phyloP scores from a whole-genome alignment of 805 yeast genomes.

The Candida awuae region DNA sequence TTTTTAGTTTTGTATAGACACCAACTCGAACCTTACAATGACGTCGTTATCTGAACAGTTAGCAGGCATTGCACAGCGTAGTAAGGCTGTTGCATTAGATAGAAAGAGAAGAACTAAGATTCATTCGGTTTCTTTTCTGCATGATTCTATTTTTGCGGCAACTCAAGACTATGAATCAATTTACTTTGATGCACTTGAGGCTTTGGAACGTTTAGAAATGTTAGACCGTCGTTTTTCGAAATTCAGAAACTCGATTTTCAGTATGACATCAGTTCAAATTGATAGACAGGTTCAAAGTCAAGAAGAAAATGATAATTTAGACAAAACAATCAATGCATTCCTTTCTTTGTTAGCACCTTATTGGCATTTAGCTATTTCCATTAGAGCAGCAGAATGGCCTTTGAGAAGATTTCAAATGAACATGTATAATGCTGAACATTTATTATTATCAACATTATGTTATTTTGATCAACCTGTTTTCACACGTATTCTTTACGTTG shows the following conservation, averaged over 20 bases:
- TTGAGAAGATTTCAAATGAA: conserved; percentile 86
- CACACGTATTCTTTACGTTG: conserved; percentile 63
- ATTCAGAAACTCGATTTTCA: conserved; percentile 68
- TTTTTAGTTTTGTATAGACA: background rate
- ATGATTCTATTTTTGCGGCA: conserved; percentile 83
- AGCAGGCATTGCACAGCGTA: conserved; percentile 54
- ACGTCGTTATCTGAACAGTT: conserved; percentile 74
- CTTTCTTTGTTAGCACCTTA: conserved; percentile 67
- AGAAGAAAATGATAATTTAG: conserved; percentile 68
- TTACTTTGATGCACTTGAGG: conserved; percentile 63
- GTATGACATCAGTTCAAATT: conserved; percentile 68
- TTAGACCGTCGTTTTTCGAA: conserved; percentile 69
- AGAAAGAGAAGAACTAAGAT: conserved; percentile 79
- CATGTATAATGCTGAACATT: conserved; percentile 64
- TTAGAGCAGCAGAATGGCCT: conserved; percentile 89
- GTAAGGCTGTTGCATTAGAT: conserved; percentile 70
- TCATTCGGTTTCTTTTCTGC: conserved; percentile 83
- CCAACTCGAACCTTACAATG: conserved; percentile 3
- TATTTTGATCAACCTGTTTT: conserved; percentile 70
- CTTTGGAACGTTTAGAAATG: conserved; percentile 60
- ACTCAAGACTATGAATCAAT: conserved; percentile 87
- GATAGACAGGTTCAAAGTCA: conserved; percentile 78
- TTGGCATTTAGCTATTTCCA: conserved; percentile 65
- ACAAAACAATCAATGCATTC: conserved; percentile 68
- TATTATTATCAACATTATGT: conserved; percentile 71